Percentiles rank a stretch among this genome's conserved stretches.
Evolutionary conservation across 2,329 filamentous ascomycete species (phyloP).

Genomic region (Macrophomina pseudophaseolina): DNA sequence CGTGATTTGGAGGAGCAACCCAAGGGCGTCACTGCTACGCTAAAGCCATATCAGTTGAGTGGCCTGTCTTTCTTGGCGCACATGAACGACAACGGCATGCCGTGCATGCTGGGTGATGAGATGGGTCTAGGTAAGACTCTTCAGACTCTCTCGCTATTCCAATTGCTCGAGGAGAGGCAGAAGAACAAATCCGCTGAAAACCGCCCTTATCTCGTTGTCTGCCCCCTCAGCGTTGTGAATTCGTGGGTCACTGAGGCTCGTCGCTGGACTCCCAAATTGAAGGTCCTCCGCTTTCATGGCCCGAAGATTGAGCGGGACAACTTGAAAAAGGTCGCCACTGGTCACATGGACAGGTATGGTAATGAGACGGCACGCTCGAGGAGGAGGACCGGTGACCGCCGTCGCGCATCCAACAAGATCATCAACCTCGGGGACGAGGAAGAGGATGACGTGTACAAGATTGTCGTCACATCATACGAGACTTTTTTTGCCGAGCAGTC

Average conservation of each 20-base stretch:
- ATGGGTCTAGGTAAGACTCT: conserved; percentile 99
- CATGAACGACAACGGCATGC: conserved; percentile 98
- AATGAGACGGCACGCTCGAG: conserved; percentile 71
- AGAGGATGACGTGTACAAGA: conserved; percentile 40
- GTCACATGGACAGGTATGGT: conserved; percentile 53
- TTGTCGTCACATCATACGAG: conserved; percentile 95
- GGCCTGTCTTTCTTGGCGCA: conserved; percentile 99
- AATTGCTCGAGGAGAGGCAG: conserved; percentile 94
- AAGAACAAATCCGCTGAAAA: conserved; percentile 63
- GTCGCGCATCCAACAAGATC: conserved; percentile 60
- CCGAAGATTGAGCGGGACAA: conserved; percentile 82
- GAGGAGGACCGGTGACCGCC: conserved; percentile 86
- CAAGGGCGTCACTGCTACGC: conserved; percentile 52
- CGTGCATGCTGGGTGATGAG: conserved; percentile 96
- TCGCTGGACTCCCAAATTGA: conserved; percentile 90
- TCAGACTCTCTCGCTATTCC: conserved; percentile 95
- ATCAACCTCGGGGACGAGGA: conserved; percentile 32
- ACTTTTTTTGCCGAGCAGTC: conserved; percentile 98
- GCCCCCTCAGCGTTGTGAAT: conserved; percentile 92
- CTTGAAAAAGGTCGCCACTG: conserved; percentile 58
- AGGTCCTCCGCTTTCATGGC: conserved; percentile 92
- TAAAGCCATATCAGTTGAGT: conserved; percentile 98
- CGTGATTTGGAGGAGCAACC: conserved; percentile 51
- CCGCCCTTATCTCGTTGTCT: conserved; percentile 94
- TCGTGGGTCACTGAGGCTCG: conserved; percentile 99